Conservation (phyloP, 352 stramenopile species). For the Phytophthora sojae region DNA sequence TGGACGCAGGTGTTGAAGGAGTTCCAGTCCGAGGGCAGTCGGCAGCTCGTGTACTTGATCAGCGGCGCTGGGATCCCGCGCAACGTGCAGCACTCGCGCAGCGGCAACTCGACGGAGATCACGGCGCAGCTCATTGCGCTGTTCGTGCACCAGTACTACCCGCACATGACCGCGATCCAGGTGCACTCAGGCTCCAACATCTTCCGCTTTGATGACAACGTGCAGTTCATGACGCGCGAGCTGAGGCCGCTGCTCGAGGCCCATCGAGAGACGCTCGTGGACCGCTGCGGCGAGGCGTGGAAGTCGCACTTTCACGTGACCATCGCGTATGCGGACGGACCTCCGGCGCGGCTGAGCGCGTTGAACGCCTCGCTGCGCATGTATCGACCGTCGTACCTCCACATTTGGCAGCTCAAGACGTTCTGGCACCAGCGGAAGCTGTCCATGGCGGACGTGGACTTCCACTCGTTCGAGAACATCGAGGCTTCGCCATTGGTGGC, state of each 20-base stretch:
- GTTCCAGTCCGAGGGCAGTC: conserved; percentile 80
- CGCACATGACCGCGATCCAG: conserved; percentile 93
- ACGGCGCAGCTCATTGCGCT: conserved; percentile 93
- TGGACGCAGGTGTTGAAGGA: conserved; percentile 89
- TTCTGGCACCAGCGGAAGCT: conserved; percentile 98
- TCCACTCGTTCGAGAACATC: conserved; percentile 97
- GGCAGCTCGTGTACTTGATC: conserved; percentile 96
- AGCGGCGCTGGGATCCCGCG: conserved; percentile 95
- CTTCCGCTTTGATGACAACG: conserved; percentile 96
- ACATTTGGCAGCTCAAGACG: conserved; percentile 99
- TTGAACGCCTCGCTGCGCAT: conserved; percentile 96
- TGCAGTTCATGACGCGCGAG: conserved; percentile 97
- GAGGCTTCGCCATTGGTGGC: conserved; percentile 94
- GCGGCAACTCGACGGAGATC: conserved; percentile 96
- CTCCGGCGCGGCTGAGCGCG: conserved; percentile 94
- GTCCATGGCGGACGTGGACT: conserved; percentile 96
- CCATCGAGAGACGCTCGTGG: conserved; percentile 94
- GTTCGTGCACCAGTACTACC: conserved; percentile 94
- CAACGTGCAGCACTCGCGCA: conserved; percentile 92
- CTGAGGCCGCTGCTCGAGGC: conserved; percentile 94
- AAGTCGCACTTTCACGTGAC: conserved; percentile 95
- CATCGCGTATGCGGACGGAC: conserved; percentile 97
- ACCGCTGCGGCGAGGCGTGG: conserved; percentile 93
- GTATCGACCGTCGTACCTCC: conserved; percentile 96
- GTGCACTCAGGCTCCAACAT: conserved; percentile 98